Conservation (phyloP, 805 yeast species). For the Peterozyma xylosa region DNA sequence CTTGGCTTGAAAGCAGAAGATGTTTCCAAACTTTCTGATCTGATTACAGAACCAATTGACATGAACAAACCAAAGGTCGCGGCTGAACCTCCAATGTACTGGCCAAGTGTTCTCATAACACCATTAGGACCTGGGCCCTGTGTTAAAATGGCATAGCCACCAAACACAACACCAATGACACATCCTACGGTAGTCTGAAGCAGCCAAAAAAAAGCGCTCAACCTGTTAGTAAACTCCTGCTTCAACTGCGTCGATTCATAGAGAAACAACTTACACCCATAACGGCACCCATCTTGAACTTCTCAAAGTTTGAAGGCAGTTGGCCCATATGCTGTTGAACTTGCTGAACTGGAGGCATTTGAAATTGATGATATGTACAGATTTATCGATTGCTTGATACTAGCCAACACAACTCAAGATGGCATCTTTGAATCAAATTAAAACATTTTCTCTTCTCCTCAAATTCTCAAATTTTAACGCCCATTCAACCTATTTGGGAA, state of each 20-base stretch:
- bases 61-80: conserved; percentile 94
- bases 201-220: not conserved
- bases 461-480: too few species aligned
- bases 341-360: conserved; percentile 65
- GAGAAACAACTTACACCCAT: conserved; percentile 63
- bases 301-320: conserved; percentile 85
- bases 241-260: too few species aligned
- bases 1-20: conserved; percentile 19
- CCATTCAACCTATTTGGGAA: too few species aligned
- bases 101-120: conserved; percentile 91
- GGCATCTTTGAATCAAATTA: not conserved
- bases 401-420: not conserved
- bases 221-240: not conserved
- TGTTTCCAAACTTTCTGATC: conserved; percentile 50
- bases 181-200: conserved; percentile 70
- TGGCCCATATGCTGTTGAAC: conserved; percentile 39
- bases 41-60: conserved; percentile 90
- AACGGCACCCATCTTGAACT: conserved; percentile 96
- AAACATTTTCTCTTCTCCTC: not conserved
- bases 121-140: conserved; percentile 99
- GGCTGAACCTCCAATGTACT: conserved; percentile 92
- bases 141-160: conserved; percentile 84
- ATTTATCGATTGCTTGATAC: not conserved
- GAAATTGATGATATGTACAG: not conserved
- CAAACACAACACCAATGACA: conserved; percentile 90